phyloP scores from a whole-genome alignment of 202 grass and related monocot genomes.

The Hordeum pubiflorum region DNA sequence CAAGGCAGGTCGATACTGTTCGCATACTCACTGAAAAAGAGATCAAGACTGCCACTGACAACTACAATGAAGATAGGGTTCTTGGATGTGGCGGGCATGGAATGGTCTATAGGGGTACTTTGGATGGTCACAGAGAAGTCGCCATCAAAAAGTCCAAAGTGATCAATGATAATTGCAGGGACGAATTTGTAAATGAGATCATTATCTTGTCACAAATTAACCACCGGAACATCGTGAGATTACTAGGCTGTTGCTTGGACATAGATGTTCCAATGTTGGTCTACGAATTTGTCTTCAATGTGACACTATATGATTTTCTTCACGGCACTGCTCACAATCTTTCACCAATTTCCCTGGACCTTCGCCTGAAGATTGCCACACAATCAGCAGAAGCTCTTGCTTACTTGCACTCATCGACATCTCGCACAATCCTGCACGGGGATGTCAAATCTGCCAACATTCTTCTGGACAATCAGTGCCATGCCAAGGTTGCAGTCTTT shows the following conservation, averaged over 20 bases:
- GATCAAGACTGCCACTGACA: constrained; percentile 42
- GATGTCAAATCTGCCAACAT: constrained; percentile 63
- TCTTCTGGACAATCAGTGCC: constrained; percentile 28
- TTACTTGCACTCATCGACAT: constrained; percentile 47
- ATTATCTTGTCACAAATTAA: constrained; percentile 65
- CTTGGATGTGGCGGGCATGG: constrained; percentile 49
- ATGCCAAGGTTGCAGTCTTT: constrained; percentile 44
- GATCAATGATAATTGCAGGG: constrained; percentile 20
- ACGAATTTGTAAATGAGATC: constrained; percentile 69
- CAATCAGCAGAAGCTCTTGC: constrained; percentile 46
- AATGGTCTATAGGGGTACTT: constrained; percentile 43
- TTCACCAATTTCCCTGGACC: constrained; percentile 22
- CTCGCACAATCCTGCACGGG: constrained; percentile 43
- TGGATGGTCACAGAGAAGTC: constrained; percentile 36
- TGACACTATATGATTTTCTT: constrained; percentile 48
- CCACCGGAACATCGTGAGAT: constrained; percentile 43
- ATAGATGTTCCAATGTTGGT: constrained; percentile 55
- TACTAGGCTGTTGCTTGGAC: constrained; percentile 57
- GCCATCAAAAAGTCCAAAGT: constrained; percentile 64
- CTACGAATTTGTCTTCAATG: constrained; percentile 52
- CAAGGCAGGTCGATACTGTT: constrained; percentile 24
- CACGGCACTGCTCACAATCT: not conserved
- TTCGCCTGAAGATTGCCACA: constrained; percentile 36
- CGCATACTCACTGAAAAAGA: constrained; percentile 35
- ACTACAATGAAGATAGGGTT: constrained; percentile 18